Evolutionary conservation across 305 asterid species (phyloP).

Genomic region (Fraxinus sp.): DNA sequence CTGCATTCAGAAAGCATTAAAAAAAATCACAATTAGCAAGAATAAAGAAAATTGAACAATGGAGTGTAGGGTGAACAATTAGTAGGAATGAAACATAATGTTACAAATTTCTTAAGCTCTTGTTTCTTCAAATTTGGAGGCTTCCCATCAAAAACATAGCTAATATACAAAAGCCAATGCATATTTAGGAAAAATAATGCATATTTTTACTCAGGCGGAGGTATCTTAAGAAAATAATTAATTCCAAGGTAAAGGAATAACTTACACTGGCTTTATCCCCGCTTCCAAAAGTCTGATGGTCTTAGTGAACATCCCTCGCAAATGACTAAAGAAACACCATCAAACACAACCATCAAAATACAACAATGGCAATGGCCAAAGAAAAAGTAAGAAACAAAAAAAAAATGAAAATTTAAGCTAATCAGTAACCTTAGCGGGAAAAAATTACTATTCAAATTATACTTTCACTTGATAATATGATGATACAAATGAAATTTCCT

Average conservation of each 20-base stretch:
- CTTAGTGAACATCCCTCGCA: conserved; percentile 90
- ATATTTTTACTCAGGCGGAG: conserved; percentile 6
- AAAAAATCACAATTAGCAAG: conserved; percentile 20
- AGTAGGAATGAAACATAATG: conserved; percentile 14
- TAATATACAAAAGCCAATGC: conserved; percentile 26
- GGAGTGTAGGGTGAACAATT: not conserved
- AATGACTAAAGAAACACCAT: conserved; percentile 48
- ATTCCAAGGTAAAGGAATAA: conserved; percentile 18
- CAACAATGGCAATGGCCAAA: not conserved
- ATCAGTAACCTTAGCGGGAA: not conserved
- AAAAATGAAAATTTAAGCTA: not conserved
- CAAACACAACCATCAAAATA: conserved; percentile 1
- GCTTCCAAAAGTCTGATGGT: conserved; percentile 96
- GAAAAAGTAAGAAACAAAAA: not conserved
- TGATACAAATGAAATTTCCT: not conserved
- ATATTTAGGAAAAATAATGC: conserved; percentile 19
- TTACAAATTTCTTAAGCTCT: conserved; percentile 97
- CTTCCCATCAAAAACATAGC: conserved; percentile 90
- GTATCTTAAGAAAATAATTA: conserved; percentile 16
- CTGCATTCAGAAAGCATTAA: conserved; percentile 39
- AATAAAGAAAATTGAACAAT: conserved; percentile 6
- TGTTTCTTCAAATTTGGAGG: conserved; percentile 91
- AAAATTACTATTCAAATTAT: not conserved
- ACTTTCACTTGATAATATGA: not conserved
- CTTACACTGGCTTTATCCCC: conserved; percentile 93